A percentile compares a stretch with the other conserved stretches of the same genome.
Conservation (phyloP, 176 grass and related monocot species). For the Aegilops longissima region DNA sequence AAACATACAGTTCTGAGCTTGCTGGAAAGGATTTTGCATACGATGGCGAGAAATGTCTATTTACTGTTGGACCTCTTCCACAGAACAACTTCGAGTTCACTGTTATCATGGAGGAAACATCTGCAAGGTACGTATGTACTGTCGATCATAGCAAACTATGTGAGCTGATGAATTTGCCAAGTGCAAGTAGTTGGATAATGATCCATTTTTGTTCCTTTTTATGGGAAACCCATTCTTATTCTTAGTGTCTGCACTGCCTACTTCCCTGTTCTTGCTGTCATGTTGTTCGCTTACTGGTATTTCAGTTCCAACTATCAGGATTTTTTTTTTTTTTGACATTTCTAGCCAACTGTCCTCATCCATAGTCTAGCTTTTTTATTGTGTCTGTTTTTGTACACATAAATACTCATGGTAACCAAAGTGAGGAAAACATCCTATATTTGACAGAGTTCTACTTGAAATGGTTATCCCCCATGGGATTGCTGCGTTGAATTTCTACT, state of each 20-base stretch:
- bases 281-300: not conserved
- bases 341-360: not conserved
- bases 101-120: slow-evolving; percentile 77
- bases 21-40: slow-evolving; percentile 80
- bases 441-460: not conserved
- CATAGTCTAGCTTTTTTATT: not conserved
- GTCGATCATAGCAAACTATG: not conserved
- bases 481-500: not conserved
- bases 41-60: slow-evolving; percentile 88
- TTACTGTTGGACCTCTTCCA: slow-evolving; percentile 77
- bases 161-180: slow-evolving; percentile 11
- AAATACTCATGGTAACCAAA: not conserved
- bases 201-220: not conserved
- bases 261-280: not conserved
- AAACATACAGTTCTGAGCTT: slow-evolving; percentile 82
- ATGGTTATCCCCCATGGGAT: not conserved
- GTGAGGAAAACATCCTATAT: not conserved
- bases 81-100: slow-evolving; percentile 85
- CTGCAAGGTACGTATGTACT: slow-evolving; percentile 46
- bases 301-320: not conserved
- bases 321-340: not conserved
- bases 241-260: not conserved
- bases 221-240: not conserved
- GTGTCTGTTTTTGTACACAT: not conserved
- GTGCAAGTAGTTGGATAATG: not conserved